These are phyloP conservation scores for Harrya chromipes DNA, from an alignment of 768 basidiomycete genomes.

Conservation along the genomic window DNA sequence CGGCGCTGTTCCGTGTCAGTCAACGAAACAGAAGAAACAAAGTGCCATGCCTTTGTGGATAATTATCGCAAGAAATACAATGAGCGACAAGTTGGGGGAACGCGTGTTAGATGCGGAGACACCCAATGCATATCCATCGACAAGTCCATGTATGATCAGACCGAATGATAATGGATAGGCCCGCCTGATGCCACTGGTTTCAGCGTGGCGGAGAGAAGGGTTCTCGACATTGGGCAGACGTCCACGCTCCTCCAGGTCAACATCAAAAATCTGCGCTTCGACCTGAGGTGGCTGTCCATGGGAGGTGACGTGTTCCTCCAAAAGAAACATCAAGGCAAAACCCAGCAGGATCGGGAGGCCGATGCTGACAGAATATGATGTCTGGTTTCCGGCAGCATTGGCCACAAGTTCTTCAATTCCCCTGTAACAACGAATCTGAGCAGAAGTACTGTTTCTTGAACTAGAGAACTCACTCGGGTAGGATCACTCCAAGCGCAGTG, in stretches of 20 bases:
- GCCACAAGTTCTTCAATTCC: conserved; percentile 63
- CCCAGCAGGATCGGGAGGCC: conserved; percentile 65
- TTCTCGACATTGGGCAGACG: conserved; percentile 24
- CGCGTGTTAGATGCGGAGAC: conserved; percentile 55
- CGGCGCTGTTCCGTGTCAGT: conserved; percentile 56
- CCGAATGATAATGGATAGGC: conserved; percentile 81
- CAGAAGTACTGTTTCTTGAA: too few relatives aligned
- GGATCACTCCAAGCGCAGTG: conserved; percentile 85
- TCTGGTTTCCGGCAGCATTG: conserved; percentile 30
- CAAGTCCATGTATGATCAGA: conserved; percentile 80
- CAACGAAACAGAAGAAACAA: neutral
- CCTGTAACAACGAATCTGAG: conserved; percentile 36
- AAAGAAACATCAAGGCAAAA: conserved; percentile 52
- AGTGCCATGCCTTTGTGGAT: conserved; percentile 75
- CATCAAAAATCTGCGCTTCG: conserved; percentile 46
- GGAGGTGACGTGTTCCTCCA: conserved; percentile 60
- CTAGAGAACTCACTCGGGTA: conserved; percentile 74
- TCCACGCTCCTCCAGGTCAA: conserved; percentile 59
- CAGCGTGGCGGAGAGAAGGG: conserved; percentile 2
- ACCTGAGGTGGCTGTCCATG: conserved; percentile 46
- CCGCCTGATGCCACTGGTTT: conserved; percentile 30
- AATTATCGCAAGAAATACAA: conserved; percentile 88
- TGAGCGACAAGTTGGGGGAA: conserved; percentile 57
- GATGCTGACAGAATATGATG: conserved; percentile 50
- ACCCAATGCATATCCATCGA: conserved; percentile 91